Base-by-base conservation (phyloP, 129 eudicot genomes). In the Tanacetum coccineum region DNA sequence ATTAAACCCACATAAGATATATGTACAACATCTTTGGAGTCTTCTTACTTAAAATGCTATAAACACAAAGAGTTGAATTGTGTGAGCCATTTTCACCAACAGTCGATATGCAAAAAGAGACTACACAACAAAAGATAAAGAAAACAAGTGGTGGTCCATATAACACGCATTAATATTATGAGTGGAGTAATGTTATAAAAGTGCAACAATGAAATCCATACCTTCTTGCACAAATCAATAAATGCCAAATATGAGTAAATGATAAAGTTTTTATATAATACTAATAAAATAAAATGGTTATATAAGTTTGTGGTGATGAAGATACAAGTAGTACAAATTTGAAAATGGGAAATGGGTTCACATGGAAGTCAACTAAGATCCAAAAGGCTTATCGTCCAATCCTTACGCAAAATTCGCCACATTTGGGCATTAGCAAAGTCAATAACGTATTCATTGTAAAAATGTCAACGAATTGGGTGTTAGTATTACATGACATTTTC, bases 71-170 rank as follows among this genome's bases (percentile, higher is more conserved):
- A 44, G 71, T 28, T 54, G 42, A 48, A 48, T 50, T 57, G 25
- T 48, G 2, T 49, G 32, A 60, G 28, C 63, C 62, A 76, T 80
- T 80, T 76, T 67, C 67, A 60, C 81, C 61, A 80, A 61, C 81
- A 62, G 44, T 0, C 8, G 72, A 73, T 62, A 65, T 66, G 30
- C 26, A 32, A 60, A 62, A 63, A 61, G 53, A 39, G 44, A 20
- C 25, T 15, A 19, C 1, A 26, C 25, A 45, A 53, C 17, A 64
- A 60, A 60, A 40, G 52, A 21, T 26, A 21, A 15, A 66, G 21
- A 49, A 76, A 59, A 65, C 58, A 65, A 68, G 63, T 75, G 74
- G 77, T 76, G 84, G 80, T 70, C 84, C 81, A 80, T 36, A 36
- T 7, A 48, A 2, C 6, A 19, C 68, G 58, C 67, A 68, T 62